phyloP scores from a whole-genome alignment of 345 rosid genomes.

The Eucalyptus pumila region DNA sequence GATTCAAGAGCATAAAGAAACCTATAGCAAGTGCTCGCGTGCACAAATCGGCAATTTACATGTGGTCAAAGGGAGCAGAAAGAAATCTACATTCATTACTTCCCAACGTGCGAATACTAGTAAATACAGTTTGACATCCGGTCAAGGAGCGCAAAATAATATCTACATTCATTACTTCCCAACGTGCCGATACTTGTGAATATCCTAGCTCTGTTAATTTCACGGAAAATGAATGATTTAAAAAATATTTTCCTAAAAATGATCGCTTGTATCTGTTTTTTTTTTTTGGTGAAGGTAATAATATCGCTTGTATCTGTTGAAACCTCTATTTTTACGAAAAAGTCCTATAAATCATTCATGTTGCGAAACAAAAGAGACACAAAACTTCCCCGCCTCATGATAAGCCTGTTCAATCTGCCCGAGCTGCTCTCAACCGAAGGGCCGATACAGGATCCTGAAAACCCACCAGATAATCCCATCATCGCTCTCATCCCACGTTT shows the following conservation, averaged over 20 bases:
- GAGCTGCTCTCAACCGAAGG: not conserved
- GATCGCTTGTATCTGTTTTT: too few relatives aligned
- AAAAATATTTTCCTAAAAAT: too few relatives aligned
- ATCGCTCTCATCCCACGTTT: not conserved
- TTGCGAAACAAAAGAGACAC: not conserved
- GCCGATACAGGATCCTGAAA: not conserved
- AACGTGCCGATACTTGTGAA: not conserved
- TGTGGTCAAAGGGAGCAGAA: not conserved
- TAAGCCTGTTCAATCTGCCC: not conserved
- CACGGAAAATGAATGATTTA: too few relatives aligned
- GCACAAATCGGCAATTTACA: not conserved
- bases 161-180: not conserved
- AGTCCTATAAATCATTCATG: not conserved
- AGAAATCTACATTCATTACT: not conserved
- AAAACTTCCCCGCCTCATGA: not conserved
- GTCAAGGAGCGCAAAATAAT: not conserved
- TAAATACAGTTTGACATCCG: not conserved
- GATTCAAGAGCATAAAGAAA: not conserved
- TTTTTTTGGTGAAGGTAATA: too few relatives aligned
- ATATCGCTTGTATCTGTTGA: too few relatives aligned
- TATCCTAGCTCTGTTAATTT: not conserved
- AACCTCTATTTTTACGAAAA: too few relatives aligned
- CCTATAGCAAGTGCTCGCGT: not conserved
- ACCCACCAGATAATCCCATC: not conserved
- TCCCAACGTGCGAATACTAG: not conserved